These are phyloP conservation scores for Volvariella surrecta DNA, from an alignment of 1,284 basidiomycete genomes.

Conservation along the genomic window DNA sequence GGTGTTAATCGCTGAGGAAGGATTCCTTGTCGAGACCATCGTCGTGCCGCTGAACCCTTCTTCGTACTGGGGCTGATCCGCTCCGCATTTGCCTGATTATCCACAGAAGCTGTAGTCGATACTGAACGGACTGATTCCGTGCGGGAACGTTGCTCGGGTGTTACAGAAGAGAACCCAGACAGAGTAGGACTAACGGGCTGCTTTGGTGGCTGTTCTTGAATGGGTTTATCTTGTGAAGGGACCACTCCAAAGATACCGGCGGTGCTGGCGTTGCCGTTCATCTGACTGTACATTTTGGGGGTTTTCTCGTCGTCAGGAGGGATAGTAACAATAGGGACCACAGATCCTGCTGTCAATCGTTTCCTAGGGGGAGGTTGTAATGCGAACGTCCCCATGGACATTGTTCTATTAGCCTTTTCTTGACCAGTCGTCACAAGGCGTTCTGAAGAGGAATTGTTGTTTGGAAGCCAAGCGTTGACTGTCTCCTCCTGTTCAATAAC, in stretches of 20 bases:
- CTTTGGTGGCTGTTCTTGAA: not conserved
- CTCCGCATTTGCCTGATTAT: conserved; percentile 26
- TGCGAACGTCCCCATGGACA: conserved; percentile 34
- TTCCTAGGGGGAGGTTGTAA: conserved; percentile 61
- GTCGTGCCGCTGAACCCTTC: conserved; percentile 30
- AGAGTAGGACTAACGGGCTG: conserved; percentile 14
- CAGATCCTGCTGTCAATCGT: conserved; percentile 35
- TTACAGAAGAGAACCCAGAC: conserved; percentile 24
- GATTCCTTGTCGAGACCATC: conserved; percentile 51
- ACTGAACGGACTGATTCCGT: conserved; percentile 43
- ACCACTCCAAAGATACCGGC: conserved; percentile 17
- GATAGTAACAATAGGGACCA: conserved; percentile 4
- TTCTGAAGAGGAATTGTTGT: conserved; percentile 6
- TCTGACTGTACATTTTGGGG: conserved; percentile 10
- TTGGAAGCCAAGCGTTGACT: conserved; percentile 18
- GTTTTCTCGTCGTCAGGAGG: not conserved
- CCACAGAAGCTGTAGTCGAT: conserved; percentile 40
- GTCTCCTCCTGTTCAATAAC: conserved; percentile 30
- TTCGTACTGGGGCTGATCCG: conserved; percentile 30
- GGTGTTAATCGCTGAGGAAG: conserved; percentile 46
- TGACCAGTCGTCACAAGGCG: not conserved
- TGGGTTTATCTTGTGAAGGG: not conserved
- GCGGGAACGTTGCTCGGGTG: conserved; percentile 29
- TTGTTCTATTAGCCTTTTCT: conserved; percentile 19
- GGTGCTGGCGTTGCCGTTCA: conserved; percentile 20